A percentile compares a stretch with the other conserved stretches of the same genome.
Evolutionary conservation across 495 filamentous ascomycete genomes (phyloP).

Genomic region (Polyplosphaeria fusca): DNA sequence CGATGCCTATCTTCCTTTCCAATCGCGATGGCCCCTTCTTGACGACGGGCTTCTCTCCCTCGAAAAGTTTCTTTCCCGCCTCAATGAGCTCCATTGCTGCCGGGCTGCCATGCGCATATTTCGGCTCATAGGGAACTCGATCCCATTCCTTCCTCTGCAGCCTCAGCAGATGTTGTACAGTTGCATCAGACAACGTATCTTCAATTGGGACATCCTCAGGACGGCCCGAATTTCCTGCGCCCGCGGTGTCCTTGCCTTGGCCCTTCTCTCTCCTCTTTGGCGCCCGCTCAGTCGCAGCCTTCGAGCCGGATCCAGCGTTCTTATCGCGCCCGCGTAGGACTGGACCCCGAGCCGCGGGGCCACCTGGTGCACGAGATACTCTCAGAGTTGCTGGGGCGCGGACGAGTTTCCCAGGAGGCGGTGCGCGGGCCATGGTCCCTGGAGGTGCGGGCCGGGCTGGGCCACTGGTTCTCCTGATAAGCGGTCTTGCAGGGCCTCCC

Average conservation of each 20-base stretch:
- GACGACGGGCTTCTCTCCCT: conserved; percentile 12
- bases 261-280: conserved; percentile 3
- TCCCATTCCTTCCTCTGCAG: conserved; percentile 29
- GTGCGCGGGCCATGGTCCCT: not conserved
- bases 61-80: conserved; percentile 14
- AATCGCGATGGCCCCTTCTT: conserved; percentile 1
- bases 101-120: conserved; percentile 9
- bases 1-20: conserved; percentile 12
- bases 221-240: not conserved
- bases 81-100: conserved; percentile 13
- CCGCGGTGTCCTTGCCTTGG: not conserved
- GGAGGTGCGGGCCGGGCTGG: too few relatives aligned
- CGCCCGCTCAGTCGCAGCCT: not conserved
- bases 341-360: not conserved
- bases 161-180: conserved; percentile 22
- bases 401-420: conserved; percentile 15
- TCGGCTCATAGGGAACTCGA: conserved; percentile 19
- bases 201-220: conserved; percentile 3
- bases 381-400: conserved; percentile 22
- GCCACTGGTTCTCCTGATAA: not conserved
- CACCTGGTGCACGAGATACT: conserved; percentile 1
- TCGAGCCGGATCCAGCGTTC: not conserved
- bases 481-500: not conserved
- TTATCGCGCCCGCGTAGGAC: conserved; percentile 8
- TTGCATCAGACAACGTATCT: conserved; percentile 19